Percentiles rank a stretch among this genome's conserved stretches.
Conservation (phyloP, 73 alveolate genomes). For the Stentor coeruleus region DNA sequence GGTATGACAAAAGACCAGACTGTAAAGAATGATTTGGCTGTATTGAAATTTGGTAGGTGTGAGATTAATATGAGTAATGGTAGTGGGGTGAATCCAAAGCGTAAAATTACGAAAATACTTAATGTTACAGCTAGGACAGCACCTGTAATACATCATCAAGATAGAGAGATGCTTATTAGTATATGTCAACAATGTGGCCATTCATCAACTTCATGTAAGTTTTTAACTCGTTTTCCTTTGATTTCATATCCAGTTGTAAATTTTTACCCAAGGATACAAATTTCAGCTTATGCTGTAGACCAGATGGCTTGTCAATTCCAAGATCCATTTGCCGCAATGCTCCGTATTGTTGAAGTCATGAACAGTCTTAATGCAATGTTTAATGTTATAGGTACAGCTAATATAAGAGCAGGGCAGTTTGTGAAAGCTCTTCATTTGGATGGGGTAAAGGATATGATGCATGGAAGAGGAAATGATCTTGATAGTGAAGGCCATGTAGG, state of each 20-base stretch:
- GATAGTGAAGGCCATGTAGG: not conserved
- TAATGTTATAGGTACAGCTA: not conserved
- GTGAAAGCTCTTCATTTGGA: not conserved
- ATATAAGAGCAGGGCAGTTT: not conserved
- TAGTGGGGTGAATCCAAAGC: slow-evolving; percentile 4
- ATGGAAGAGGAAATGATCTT: not conserved
- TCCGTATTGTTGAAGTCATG: not conserved
- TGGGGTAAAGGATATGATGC: not conserved
- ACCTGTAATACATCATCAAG: not conserved
- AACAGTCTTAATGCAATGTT: not conserved
- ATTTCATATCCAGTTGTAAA: not conserved
- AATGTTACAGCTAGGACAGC: not conserved
- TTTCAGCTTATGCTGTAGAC: not conserved
- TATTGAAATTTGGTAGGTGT: not conserved
- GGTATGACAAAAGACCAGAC: not conserved
- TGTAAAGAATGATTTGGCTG: not conserved
- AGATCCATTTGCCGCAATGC: not conserved
- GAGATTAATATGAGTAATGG: not conserved
- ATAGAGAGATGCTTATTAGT: not conserved
- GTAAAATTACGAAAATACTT: not conserved
- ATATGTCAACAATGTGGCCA: slow-evolving; percentile 1
- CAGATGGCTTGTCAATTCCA: not conserved
- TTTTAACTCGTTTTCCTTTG: not conserved
- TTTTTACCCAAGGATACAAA: not conserved
- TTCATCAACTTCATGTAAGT: not conserved